Evolutionary conservation across 1,284 basidiomycete species (phyloP), one percentile per base, ranked within the genome.

Genomic region (Irpex sp.): DNA sequence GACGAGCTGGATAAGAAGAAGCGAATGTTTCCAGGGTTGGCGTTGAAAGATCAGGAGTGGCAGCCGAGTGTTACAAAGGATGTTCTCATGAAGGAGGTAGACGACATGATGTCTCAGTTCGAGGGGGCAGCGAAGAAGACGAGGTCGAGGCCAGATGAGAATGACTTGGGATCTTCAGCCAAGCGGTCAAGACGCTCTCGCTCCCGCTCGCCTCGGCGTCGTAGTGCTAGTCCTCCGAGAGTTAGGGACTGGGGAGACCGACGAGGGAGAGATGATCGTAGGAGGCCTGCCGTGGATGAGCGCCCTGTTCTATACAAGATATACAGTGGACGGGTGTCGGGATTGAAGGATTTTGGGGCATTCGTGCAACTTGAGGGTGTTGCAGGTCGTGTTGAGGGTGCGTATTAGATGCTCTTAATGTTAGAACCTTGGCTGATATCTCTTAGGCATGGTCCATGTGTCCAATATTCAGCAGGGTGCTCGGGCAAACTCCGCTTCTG

Each of bases 281-380:
- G 78, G 2, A 75, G 82, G 51, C 70, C 74, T 8, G 68, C 71
- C 23, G 57, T 90, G 52, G 94, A 99, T 72, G 93, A 96, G 49
- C 81, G 81, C 58, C 95, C 97, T 0, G 79, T 98, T 1, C 73
- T 98, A 47, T 98, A 90, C 86, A 98, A 98, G 80, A 94, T 98
- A 54, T 99, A 99, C 76, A 82, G 85, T 62, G 96, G 95, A 6
- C 88, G 86, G 61, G 89, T 99, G 23, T 83, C 90, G 5, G 87
- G 90, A 18, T 71, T 98, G 70, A 94, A 93, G 73, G 96, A 99
- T 67, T 99, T 98, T 74, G 96, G 96, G 58, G 95, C 93, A 0
- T 99, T 99, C 71, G 90, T 98, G 56, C 83, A 84, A 33, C 75
- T 99, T 4, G 94, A 98, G 66, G 96, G 96, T 48, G 77, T 99